Conservation (phyloP, 306 rosid species). For the Carpinus fangiana region DNA sequence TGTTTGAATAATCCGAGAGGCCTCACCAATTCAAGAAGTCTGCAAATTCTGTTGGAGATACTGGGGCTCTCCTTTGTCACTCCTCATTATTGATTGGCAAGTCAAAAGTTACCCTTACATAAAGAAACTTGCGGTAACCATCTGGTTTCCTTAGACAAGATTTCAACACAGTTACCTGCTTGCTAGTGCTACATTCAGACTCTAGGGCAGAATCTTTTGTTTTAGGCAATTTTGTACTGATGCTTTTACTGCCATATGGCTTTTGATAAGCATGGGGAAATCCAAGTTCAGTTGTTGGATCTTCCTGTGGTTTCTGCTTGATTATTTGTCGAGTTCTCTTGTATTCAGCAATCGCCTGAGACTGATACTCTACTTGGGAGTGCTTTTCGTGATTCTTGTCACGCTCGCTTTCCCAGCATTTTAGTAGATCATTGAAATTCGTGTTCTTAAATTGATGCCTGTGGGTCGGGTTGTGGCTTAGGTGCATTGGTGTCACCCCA, state of each 20-base stretch:
- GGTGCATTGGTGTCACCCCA: constrained; percentile 36
- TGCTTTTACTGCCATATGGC: neutral
- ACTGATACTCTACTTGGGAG: neutral
- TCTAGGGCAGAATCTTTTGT: constrained; percentile 11
- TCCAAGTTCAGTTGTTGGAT: constrained; percentile 15
- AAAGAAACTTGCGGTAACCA: constrained; percentile 35
- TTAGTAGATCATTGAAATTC: neutral
- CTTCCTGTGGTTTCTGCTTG: constrained; percentile 8
- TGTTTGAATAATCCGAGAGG: neutral
- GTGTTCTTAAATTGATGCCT: constrained; percentile 5
- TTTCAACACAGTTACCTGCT: constrained; percentile 26
- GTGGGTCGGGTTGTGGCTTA: constrained; percentile 1
- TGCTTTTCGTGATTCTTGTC: neutral
- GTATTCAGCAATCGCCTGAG: constrained; percentile 3
- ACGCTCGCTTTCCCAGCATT: constrained; percentile 5
- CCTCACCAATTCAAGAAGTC: constrained; percentile 8
- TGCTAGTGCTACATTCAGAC: constrained; percentile 18
- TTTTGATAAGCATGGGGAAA: constrained; percentile 5
- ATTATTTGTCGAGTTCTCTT: neutral
- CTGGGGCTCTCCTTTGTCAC: neutral
- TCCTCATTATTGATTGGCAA: constrained; percentile 18
- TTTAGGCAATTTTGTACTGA: neutral
- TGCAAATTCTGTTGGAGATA: constrained; percentile 11
- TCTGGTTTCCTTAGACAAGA: constrained; percentile 53
- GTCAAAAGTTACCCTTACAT: constrained; percentile 40